Conservation (phyloP, 768 basidiomycete genomes). For the Amanita exitialis region DNA sequence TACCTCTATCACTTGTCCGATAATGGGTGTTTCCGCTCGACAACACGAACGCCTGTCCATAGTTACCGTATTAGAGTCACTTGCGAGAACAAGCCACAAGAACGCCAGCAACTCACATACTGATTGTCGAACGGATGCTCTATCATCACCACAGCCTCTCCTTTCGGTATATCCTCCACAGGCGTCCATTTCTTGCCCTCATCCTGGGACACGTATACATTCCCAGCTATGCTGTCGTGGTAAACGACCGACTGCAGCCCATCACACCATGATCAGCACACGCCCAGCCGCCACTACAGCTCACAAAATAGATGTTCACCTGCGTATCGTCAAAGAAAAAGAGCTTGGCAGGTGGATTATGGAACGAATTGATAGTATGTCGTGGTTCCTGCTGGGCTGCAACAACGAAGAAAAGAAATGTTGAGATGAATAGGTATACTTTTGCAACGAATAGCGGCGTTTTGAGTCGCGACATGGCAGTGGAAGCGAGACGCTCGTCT, state of each 20-base stretch:
- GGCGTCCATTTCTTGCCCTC: constrained; percentile 71
- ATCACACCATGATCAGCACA: constrained; percentile 6
- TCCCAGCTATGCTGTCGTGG: constrained; percentile 61
- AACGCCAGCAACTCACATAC: constrained; percentile 38
- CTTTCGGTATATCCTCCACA: constrained; percentile 41
- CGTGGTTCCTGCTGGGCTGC: constrained; percentile 30
- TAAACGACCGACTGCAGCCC: constrained; percentile 49
- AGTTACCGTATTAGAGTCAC: not conserved
- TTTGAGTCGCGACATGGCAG: not conserved
- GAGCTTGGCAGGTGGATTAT: constrained; percentile 63
- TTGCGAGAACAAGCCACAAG: not conserved
- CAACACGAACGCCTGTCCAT: constrained; percentile 72
- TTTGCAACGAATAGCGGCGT: constrained; percentile 5
- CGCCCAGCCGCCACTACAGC: not conserved
- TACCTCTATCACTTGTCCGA: constrained; percentile 80
- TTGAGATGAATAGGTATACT: constrained; percentile 12
- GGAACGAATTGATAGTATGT: constrained; percentile 42
- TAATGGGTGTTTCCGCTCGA: constrained; percentile 72
- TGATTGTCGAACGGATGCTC: constrained; percentile 81
- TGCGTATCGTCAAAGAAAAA: constrained; percentile 93
- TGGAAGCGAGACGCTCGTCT: not conserved
- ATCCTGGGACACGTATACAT: constrained; percentile 71
- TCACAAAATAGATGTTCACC: constrained; percentile 36
- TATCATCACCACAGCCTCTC: constrained; percentile 61
- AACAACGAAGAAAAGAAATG: constrained; percentile 6